Evolutionary conservation across 2,329 filamentous ascomycete genomes (phyloP).

Genomic region (Arthrobotrys musiformis): DNA sequence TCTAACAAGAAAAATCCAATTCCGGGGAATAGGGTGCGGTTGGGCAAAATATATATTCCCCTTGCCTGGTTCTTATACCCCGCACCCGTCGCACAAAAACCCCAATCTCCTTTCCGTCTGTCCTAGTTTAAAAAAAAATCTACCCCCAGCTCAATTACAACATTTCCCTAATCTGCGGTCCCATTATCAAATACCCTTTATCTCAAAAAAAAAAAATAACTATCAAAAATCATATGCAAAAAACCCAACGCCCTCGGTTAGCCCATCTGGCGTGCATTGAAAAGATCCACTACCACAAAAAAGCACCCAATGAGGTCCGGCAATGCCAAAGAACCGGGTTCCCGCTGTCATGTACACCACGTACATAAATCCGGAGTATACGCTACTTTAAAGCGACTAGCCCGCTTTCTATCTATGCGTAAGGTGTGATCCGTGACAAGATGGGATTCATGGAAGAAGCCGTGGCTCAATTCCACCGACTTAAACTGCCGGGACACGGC

Average conservation of each 20-base stretch:
- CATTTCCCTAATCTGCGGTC: background rate
- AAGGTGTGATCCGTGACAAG: background rate
- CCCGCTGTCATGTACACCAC: background rate
- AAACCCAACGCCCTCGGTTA: constrained; percentile 22
- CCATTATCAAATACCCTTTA: background rate
- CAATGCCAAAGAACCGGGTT: background rate
- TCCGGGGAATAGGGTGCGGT: too few species aligned
- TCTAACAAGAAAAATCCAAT: too few species aligned
- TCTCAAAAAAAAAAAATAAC: background rate
- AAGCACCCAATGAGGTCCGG: background rate
- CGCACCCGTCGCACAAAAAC: constrained; percentile 12
- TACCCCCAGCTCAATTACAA: background rate
- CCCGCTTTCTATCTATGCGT: background rate
- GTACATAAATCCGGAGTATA: too few species aligned
- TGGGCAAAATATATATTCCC: too few species aligned
- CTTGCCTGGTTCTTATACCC: too few species aligned
- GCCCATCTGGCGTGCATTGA: constrained; percentile 19
- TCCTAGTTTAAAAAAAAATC: too few species aligned
- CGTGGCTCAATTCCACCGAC: constrained; percentile 36
- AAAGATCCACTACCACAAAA: constrained; percentile 2
- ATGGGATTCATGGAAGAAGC: constrained; percentile 22
- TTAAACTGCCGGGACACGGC: constrained; percentile 7
- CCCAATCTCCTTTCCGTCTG: background rate
- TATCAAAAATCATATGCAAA: constrained; percentile 18
- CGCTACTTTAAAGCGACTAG: too few species aligned